Conservation (phyloP, 768 basidiomycete genomes). For the Agaricus subrufescens region DNA sequence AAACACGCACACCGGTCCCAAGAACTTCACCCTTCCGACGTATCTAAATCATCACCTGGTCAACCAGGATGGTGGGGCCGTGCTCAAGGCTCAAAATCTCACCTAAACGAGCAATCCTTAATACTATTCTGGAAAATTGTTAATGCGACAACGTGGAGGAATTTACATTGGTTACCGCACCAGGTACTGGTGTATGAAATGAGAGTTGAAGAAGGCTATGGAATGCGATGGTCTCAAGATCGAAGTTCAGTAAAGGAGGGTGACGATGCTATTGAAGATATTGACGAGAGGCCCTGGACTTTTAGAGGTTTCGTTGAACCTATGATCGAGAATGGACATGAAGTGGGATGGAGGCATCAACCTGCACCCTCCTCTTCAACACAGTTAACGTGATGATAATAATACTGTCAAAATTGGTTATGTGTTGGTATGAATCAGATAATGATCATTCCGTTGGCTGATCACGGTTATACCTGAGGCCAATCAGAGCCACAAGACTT, state of each 20-base stretch:
- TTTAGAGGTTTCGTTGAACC: conserved; percentile 67
- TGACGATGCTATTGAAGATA: conserved; percentile 10
- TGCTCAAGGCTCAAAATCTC: conserved; percentile 46
- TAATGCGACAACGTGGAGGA: conserved; percentile 51
- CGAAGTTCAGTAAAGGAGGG: conserved; percentile 15
- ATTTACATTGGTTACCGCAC: conserved; percentile 65
- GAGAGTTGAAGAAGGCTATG: conserved; percentile 56
- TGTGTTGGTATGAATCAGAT: no score
- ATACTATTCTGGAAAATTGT: conserved; percentile 50
- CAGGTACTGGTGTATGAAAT: conserved; percentile 58
- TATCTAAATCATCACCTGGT: conserved; percentile 13
- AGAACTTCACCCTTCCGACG: conserved; percentile 7
- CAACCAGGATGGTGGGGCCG: conserved; percentile 55
- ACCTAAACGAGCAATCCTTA: conserved; percentile 49
- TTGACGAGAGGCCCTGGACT: conserved; percentile 32
- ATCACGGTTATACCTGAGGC: no score
- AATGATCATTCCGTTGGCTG: no score
- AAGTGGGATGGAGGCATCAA: conserved; percentile 53
- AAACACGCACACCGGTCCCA: conserved; percentile 60
- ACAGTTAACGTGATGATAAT: not conserved
- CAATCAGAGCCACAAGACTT: no score
- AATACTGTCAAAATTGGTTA: no score
- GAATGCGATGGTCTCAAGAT: conserved; percentile 64
- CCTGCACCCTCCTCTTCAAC: not conserved
- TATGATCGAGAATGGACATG: conserved; percentile 65